These are phyloP conservation scores for Ogataea dorogensis DNA, from an alignment of 805 yeast genomes.

Conservation along the genomic window DNA sequence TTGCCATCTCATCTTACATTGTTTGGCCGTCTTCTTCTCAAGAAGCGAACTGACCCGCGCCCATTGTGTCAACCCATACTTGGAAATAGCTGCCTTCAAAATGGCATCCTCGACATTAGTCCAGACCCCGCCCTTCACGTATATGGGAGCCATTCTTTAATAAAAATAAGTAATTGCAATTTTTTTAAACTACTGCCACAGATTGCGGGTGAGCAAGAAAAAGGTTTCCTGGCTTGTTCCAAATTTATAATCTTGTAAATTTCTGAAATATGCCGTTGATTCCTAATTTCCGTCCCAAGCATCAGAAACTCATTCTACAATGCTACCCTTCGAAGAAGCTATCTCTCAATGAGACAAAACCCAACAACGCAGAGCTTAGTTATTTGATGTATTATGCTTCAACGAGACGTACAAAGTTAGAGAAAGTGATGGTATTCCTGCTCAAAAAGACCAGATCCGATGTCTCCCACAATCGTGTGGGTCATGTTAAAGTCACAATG, in stretches of 20 bases:
- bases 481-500: conserved; percentile 81
- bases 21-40: conserved; percentile 83
- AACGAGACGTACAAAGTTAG: conserved; percentile 82
- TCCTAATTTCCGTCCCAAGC: conserved; percentile 55
- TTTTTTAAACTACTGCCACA: conserved; percentile 7
- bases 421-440: conserved; percentile 75
- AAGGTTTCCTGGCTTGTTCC: conserved; percentile 12
- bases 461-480: conserved; percentile 58
- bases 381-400: conserved; percentile 87
- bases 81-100: conserved; percentile 84
- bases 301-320: conserved; percentile 83
- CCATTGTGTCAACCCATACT: conserved; percentile 96
- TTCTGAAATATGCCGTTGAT: conserved; percentile 18
- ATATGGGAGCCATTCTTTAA: conserved; percentile 53
- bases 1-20: conserved; percentile 89
- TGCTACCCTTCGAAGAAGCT: conserved; percentile 86
- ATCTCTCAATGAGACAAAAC: conserved; percentile 67
- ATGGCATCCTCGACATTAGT: conserved; percentile 83
- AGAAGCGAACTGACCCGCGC: conserved; percentile 83
- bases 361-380: conserved; percentile 88
- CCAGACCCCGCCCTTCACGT: conserved; percentile 90
- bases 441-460: conserved; percentile 62
- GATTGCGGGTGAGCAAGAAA: conserved; percentile 10
- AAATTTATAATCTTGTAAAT: neutral
- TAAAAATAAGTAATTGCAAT: neutral